phyloP scores from a whole-genome alignment of 1,284 basidiomycete species.

The Ceratorhiza oryzae-sativae region DNA sequence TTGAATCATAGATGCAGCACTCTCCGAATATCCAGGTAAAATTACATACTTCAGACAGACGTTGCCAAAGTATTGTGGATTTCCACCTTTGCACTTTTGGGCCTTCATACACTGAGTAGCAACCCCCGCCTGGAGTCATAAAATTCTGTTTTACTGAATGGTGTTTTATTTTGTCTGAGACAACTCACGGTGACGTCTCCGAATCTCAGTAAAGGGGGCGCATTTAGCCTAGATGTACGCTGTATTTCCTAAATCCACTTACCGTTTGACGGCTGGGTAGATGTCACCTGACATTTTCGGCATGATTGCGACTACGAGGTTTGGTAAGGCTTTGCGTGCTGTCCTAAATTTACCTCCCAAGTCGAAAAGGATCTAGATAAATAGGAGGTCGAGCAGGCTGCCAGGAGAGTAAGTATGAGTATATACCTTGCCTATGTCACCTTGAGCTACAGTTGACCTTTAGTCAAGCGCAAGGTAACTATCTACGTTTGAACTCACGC shows the following conservation, averaged over 20 bases:
- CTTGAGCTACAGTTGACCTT: not conserved
- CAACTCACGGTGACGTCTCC: constrained; percentile 59
- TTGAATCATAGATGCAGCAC: constrained; percentile 19
- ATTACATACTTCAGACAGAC: constrained; percentile 71
- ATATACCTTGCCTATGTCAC: constrained; percentile 19
- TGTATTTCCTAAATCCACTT: constrained; percentile 47
- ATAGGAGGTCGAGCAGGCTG: not conserved
- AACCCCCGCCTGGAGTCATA: constrained; percentile 62
- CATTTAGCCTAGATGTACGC: not conserved
- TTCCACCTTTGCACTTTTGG: not conserved
- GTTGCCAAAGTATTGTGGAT: constrained; percentile 77
- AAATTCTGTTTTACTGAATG: not conserved
- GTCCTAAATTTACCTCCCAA: constrained; percentile 57
- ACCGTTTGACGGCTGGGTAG: constrained; percentile 79
- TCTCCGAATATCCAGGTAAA: too few species aligned
- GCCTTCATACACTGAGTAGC: constrained; percentile 69
- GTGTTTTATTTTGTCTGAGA: not conserved
- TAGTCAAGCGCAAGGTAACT: not conserved
- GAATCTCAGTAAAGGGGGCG: constrained; percentile 57
- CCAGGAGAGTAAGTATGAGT: not conserved
- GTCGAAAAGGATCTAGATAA: constrained; percentile 56
- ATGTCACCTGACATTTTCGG: constrained; percentile 76
- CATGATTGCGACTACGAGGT: constrained; percentile 70
- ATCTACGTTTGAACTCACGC: constrained; percentile 19
- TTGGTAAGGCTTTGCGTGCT: constrained; percentile 56